Percentiles rank a stretch among this genome's conserved stretches.
phyloP scores from a whole-genome alignment of 2,329 filamentous ascomycete species.

The Piedraia hortae region DNA sequence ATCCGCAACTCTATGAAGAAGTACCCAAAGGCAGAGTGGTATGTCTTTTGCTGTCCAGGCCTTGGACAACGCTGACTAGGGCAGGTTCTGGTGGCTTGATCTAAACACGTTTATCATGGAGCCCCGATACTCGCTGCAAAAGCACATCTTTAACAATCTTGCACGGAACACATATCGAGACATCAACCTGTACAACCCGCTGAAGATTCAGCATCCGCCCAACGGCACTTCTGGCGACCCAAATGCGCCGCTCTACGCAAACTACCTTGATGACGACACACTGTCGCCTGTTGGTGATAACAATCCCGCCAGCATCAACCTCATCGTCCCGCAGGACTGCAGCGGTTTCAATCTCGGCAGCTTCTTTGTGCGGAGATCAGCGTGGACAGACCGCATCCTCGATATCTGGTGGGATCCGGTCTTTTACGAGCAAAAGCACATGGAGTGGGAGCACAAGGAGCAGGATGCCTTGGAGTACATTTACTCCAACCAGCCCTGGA shows the following conservation, averaged over 20 bases:
- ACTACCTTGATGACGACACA: constrained; percentile 48
- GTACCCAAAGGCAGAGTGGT: constrained; percentile 93
- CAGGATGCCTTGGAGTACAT: constrained; percentile 86
- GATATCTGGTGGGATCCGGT: constrained; percentile 99
- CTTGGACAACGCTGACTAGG: constrained; percentile 1
- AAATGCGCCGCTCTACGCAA: constrained; percentile 16
- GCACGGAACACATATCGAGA: constrained; percentile 59
- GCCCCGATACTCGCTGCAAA: constrained; percentile 63
- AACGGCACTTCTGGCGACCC: constrained; percentile 14
- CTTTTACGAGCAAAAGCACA: constrained; percentile 90
- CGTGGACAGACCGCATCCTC: constrained; percentile 72
- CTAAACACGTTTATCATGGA: constrained; percentile 98
- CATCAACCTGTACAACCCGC: constrained; percentile 85
- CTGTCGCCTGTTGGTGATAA: constrained; percentile 52
- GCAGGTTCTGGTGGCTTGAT: constrained; percentile 98
- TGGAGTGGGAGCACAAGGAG: constrained; percentile 98
- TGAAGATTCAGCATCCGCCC: constrained; percentile 73
- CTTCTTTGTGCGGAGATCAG: constrained; percentile 65
- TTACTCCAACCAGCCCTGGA: constrained; percentile 77
- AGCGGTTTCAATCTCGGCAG: constrained; percentile 88
- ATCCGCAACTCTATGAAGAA: constrained; percentile 71
- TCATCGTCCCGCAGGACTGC: constrained; percentile 81
- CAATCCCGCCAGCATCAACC: constrained; percentile 49
- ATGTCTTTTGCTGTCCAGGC: constrained; percentile 13
- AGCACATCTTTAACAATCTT: constrained; percentile 67